Evolutionary conservation across 768 basidiomycete genomes (phyloP).

Genomic region (Phanerodontia chrysosporium): DNA sequence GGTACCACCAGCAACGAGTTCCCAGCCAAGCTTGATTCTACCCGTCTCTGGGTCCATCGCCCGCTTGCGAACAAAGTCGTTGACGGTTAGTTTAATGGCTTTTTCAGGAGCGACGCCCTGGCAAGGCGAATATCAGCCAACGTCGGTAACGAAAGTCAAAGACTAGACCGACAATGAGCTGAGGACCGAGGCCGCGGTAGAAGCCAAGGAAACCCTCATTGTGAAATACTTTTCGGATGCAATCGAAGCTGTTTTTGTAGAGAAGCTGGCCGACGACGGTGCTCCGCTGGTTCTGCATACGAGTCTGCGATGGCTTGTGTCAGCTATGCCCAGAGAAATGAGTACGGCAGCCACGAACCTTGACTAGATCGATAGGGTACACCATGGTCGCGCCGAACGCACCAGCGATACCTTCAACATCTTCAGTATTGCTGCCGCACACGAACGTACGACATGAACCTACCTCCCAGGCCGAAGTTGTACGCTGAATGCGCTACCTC

Average conservation of each 20-base stretch:
- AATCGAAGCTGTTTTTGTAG: slow-evolving; percentile 96
- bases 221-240: slow-evolving; percentile 86
- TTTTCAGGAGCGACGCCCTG: slow-evolving; percentile 96
- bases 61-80: slow-evolving; percentile 80
- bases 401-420: slow-evolving; percentile 73
- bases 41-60: slow-evolving; percentile 96
- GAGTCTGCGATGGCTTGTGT: slow-evolving; percentile 24
- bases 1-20: slow-evolving; percentile 84
- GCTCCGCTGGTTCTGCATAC: slow-evolving; percentile 97
- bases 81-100: slow-evolving; percentile 97
- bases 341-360: slow-evolving; percentile 26
- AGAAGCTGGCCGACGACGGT: slow-evolving; percentile 95
- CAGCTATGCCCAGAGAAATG: not conserved
- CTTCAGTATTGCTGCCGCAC: not conserved
- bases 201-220: slow-evolving; percentile 96
- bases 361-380: slow-evolving; percentile 92
- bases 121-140: not conserved
- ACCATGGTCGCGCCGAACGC: slow-evolving; percentile 96
- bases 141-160: not conserved
- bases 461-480: slow-evolving; percentile 84
- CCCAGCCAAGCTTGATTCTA: slow-evolving; percentile 87
- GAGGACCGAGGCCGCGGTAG: slow-evolving; percentile 93
- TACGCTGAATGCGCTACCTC: slow-evolving; percentile 69
- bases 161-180: slow-evolving; percentile 64
- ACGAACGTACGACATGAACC: slow-evolving; percentile 14